Base-by-base conservation (phyloP, 108 stramenopile genomes). In the Tribonema minus region DNA sequence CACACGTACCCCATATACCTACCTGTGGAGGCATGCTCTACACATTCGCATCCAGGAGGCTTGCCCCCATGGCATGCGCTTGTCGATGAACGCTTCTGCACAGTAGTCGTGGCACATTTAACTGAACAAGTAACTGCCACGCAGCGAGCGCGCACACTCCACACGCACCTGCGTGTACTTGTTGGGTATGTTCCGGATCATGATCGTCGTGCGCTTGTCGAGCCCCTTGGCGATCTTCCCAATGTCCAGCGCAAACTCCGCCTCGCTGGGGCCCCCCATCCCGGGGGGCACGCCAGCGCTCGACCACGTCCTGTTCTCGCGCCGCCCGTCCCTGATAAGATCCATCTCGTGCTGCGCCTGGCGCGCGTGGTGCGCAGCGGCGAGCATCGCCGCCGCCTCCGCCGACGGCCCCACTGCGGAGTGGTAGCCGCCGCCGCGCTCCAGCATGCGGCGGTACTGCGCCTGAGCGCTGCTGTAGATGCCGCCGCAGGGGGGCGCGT, bases 111-210 rank as follows among this genome's bases (percentile, higher is more conserved):
- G n/a, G n/a, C n/a, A n/a, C n/a, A n/a, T n/a, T n/a, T n/a, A n/a
- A n/a, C n/a, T n/a, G n/a, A n/a, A n/a, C n/a, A n/a, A n/a, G n/a
- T n/a, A n/a, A n/a, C n/a, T n/a, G n/a, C n/a, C n/a, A n/a, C n/a
- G n/a, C n/a, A n/a, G n/a, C n/a, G n/a, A n/a, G n/a, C n/a, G n/a
- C n/a, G n/a, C n/a, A n/a, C n/a, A n/a, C n/a, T n/a, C n/a, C n/a
- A n/a, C n/a, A n/a, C n/a, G n/a, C n/a, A n/a, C n/a, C n/a, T n/a
- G n/a, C 2, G 95, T 96, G 84, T 98, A 98, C 84, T 99, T 99
- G 91, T 99, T 99, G 30, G 98, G 98, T 68, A 99, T 97, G 79
- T 99, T 99, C 61, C 96, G 90, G 33, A 99, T 92, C 98, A 99
- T 99, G 61, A 99, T 85, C 15, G 98, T 96, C 25, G 98, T 95